Base-by-base conservation (phyloP, 1,284 basidiomycete genomes). In the Sanghuangporus weigelae region DNA sequence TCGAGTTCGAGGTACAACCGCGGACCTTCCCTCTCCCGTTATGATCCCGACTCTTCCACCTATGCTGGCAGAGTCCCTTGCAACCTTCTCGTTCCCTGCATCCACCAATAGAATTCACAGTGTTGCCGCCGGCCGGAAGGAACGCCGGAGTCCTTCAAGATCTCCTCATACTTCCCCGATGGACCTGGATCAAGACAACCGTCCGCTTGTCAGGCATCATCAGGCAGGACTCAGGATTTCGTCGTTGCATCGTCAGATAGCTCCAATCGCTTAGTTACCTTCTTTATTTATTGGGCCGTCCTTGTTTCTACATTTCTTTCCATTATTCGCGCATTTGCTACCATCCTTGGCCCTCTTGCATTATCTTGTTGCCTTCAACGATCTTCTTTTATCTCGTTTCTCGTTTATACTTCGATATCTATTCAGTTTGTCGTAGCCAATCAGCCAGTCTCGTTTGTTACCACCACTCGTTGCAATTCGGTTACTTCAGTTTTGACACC, bases 41-140 rank as follows among this genome's bases (percentile, higher is more conserved):
- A 78, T 79, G 59, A 78, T 89, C 60, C 86, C 86, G 14, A 82
- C 79, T 10, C 79, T 89, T 40, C 85, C 77, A 7, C 70, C 74
- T 16, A 73, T 77, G 63, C 71, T 74, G 56, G 65, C 65, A 11
- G 65, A 66, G 50, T 63, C 61, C 5, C 66, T 66, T 51, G 62
- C 65, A 8, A 57, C 62, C 42, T 67, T 59, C 60, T 68, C 63
- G 5, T 64, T 64, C 36, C 53, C 59, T 14, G 40, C 61, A 38
- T 19, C 48, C 21, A 39, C 19, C 8, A 23, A 50, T 38, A 42
- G 44, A 21, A 57, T 36, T 38, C 19, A 61, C 21, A 38, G 54
- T 38, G 26, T 23, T 19, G 19, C 7, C 39, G 21, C 23, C 7
- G 14, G 42, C 7, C 31, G 38, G 8, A 44, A 16, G 42, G 60